Base-by-base conservation (phyloP, 1,139 yeast genomes). In the Blastobotrys raffinosifermentans region DNA sequence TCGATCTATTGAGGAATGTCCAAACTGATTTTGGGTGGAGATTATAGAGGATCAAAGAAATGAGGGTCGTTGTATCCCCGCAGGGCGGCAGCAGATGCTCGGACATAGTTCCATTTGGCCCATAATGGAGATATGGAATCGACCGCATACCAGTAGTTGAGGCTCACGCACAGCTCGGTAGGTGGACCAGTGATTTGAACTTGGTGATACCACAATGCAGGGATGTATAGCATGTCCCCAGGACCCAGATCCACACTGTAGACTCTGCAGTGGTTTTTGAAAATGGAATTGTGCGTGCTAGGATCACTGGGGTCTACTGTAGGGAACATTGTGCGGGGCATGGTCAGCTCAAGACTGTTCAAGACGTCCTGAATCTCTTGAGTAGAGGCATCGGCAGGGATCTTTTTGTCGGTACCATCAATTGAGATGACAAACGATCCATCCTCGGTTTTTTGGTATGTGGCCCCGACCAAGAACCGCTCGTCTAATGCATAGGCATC, bases 171-270 rank as follows among this genome's bases (percentile, higher is more conserved):
- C 26, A 56, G 38, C 4, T 48, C 51, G 4, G 40, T n/a, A 6
- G 33, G 19, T 6, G 6, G 49, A 3, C 38, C 47, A n/a, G 45
- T 44, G 10, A 60, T 60, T 17, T 55, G 51, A 2, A 61, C 50
- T 45, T 64, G 64, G 36, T 64, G 69, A 43, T 62, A 64, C 69
- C 69, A 64, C 31, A 64, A 48, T 2, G 68, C 63, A 1, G 69
- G 69, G 14, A 64, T 46, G 40, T 57, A 64, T 25, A 64, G 53
- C 33, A 58, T 53, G 36, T 64, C 66, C 4, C 69, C 69, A 1
- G 66, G 61, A 4, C 46, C 38, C 18, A 64, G 38, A 23, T 45
- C 53, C 7, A 63, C 63, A 10, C 47, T 45, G 37, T 52, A 58
- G 17, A 50, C 51, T 20, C 45, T 45, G 20, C 53, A 47, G 37